Evolutionary conservation across 202 grass and related monocot species (phyloP).

Genomic region (Bolboschoenoplectus hybrid): DNA sequence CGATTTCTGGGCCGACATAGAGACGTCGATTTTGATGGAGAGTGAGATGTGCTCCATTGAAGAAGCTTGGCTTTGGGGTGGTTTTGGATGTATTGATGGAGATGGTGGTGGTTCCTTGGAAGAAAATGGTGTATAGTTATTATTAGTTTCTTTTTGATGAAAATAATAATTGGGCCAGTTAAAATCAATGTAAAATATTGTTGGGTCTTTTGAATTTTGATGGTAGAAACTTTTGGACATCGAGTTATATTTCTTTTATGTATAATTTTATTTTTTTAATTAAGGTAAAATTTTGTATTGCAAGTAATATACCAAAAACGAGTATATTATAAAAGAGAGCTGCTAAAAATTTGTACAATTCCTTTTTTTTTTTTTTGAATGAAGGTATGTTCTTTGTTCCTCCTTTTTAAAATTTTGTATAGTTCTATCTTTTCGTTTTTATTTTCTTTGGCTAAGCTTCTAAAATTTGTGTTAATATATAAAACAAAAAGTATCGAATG

Average conservation of each 20-base stretch:
- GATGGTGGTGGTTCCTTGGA: background rate
- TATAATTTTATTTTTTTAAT: background rate
- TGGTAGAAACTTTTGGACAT: background rate
- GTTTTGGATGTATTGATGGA: slow-evolving; percentile 34
- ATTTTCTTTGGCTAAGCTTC: too few species aligned
- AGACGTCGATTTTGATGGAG: slow-evolving; percentile 33
- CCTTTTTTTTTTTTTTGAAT: too few species aligned
- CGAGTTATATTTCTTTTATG: background rate
- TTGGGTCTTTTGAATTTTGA: background rate
- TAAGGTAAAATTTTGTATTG: too few species aligned
- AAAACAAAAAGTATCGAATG: too few species aligned
- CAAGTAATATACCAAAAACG: too few species aligned
- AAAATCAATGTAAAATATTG: slow-evolving; percentile 1
- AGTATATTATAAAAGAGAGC: too few species aligned
- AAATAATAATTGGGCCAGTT: background rate
- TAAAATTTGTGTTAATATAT: too few species aligned
- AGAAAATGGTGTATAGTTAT: slow-evolving; percentile 9
- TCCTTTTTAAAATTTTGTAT: too few species aligned
- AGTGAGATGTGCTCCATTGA: slow-evolving; percentile 42
- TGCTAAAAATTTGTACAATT: too few species aligned
- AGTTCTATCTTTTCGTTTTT: too few species aligned
- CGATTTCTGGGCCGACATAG: slow-evolving; percentile 29
- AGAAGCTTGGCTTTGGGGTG: slow-evolving; percentile 36
- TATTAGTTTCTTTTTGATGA: background rate
- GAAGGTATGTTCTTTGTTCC: too few species aligned